A percentile compares a stretch with the other conserved stretches of the same genome.
phyloP scores from a whole-genome alignment of 2,329 filamentous ascomycete species.

The Beauveria sp. region DNA sequence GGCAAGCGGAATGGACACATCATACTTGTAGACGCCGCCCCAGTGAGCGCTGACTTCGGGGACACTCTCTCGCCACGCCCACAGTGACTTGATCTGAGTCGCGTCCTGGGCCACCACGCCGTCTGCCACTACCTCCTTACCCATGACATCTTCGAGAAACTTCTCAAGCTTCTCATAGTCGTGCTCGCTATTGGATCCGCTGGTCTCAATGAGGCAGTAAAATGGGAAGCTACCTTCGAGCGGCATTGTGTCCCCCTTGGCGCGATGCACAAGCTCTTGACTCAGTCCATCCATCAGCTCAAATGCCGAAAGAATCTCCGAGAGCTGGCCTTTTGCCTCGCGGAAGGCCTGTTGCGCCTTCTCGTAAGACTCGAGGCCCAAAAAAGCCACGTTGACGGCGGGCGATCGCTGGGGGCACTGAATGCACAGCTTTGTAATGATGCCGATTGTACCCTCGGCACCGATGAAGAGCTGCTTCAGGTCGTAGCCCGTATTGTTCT shows the following conservation, averaged over 20 bases:
- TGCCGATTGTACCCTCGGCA: conserved; percentile 86
- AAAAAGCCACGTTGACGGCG: conserved; percentile 90
- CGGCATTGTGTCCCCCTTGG: conserved; percentile 70
- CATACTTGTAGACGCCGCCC: conserved; percentile 97
- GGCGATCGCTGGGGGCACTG: conserved; percentile 80
- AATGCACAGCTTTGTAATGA: conserved; percentile 85
- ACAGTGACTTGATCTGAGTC: conserved; percentile 77
- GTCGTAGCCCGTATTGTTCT: conserved; percentile 99
- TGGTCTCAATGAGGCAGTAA: conserved; percentile 95
- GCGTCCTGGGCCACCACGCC: conserved; percentile 90
- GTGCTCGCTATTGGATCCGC: conserved; percentile 87
- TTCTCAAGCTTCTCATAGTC: conserved; percentile 84
- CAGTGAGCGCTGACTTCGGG: conserved; percentile 82
- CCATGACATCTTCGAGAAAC: conserved; percentile 90
- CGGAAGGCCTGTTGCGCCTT: conserved; percentile 80
- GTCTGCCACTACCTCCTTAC: conserved; percentile 75
- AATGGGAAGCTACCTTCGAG: conserved; percentile 82
- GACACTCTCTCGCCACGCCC: conserved; percentile 90
- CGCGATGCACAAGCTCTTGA: conserved; percentile 67
- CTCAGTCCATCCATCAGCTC: conserved; percentile 89
- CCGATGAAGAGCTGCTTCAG: conserved; percentile 96
- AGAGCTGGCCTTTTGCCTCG: conserved; percentile 82
- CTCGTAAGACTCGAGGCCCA: conserved; percentile 84
- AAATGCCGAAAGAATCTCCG: conserved; percentile 93
- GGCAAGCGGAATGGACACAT: conserved; percentile 83